These are phyloP conservation scores for Schizophyllum amplum DNA, from an alignment of 1,284 basidiomycete species.

Conservation along the genomic window DNA sequence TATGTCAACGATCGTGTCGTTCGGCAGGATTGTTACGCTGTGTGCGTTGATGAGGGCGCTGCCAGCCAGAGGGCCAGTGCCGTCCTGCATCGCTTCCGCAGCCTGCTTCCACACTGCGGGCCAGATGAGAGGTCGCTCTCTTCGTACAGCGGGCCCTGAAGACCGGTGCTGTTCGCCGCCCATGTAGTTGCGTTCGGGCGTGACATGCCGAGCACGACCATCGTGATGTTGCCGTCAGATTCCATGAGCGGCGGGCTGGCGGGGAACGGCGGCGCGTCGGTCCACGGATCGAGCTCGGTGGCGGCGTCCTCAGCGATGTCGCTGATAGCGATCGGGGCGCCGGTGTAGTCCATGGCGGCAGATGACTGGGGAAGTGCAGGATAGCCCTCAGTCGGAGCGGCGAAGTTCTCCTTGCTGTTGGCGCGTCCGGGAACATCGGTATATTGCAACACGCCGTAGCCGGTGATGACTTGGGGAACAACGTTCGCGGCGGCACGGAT, in stretches of 20 bases:
- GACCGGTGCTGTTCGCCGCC: conserved; percentile 7
- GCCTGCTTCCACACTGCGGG: conserved; percentile 1
- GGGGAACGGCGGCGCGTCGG: conserved; percentile 2
- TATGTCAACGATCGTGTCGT: conserved; percentile 3
- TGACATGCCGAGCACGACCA: conserved; percentile 5
- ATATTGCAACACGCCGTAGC: conserved; percentile 7
- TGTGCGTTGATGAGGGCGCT: not conserved
- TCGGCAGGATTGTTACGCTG: not conserved
- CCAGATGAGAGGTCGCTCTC: conserved; percentile 5
- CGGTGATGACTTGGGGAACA: conserved; percentile 3
- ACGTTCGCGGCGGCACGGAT: conserved; percentile 7
- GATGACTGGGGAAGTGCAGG: conserved; percentile 1
- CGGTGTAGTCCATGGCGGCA: conserved; percentile 3
- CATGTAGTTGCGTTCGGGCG: conserved; percentile 4
- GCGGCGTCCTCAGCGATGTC: not conserved
- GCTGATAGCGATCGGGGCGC: not conserved
- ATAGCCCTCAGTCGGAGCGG: conserved; percentile 1
- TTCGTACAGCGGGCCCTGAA: conserved; percentile 3
- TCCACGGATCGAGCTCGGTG: not conserved
- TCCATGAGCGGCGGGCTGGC: not conserved
- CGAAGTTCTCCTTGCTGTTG: not conserved
- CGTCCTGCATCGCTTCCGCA: conserved; percentile 1
- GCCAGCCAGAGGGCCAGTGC: conserved; percentile 1
- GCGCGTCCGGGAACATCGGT: not conserved
- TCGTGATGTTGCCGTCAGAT: not conserved